Percentiles rank a stretch among this genome's conserved stretches.
These are phyloP conservation scores for Exophiala xenobiotica DNA, from an alignment of 2,329 filamentous ascomycete species.

Conservation along the genomic window DNA sequence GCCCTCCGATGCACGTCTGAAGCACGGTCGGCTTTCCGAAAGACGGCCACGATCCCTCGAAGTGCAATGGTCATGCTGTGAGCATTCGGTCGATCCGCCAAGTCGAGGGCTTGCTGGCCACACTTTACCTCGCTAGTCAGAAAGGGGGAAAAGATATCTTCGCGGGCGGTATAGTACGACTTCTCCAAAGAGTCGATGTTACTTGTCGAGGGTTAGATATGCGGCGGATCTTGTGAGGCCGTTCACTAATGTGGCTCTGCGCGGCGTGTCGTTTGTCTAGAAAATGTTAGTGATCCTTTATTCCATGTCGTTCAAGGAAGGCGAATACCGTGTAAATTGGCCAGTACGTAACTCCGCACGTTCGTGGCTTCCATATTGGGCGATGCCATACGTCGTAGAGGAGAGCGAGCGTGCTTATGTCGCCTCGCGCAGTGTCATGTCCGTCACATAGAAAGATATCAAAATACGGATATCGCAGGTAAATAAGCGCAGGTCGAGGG, in stretches of 20 bases:
- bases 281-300: not conserved
- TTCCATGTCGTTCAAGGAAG: no score
- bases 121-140: conserved; percentile 52
- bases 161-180: conserved; percentile 13
- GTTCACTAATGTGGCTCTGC: not conserved
- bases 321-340: not conserved
- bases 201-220: no score
- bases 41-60: conserved; percentile 37
- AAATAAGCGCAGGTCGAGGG: no score
- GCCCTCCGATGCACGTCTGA: conserved; percentile 10
- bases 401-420: not conserved
- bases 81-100: conserved; percentile 33
- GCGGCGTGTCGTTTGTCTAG: not conserved
- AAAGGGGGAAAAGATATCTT: conserved; percentile 51
- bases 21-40: conserved; percentile 30
- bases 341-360: not conserved
- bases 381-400: not conserved
- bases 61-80: conserved; percentile 37
- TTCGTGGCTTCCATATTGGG: not conserved
- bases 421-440: not conserved
- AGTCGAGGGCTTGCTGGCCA: conserved; percentile 36
- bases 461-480: no score
- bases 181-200: conserved; percentile 5
- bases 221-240: not conserved
- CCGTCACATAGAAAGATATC: no score